Base-by-base conservation (phyloP, 83 land plant species). In the Picea abies region DNA sequence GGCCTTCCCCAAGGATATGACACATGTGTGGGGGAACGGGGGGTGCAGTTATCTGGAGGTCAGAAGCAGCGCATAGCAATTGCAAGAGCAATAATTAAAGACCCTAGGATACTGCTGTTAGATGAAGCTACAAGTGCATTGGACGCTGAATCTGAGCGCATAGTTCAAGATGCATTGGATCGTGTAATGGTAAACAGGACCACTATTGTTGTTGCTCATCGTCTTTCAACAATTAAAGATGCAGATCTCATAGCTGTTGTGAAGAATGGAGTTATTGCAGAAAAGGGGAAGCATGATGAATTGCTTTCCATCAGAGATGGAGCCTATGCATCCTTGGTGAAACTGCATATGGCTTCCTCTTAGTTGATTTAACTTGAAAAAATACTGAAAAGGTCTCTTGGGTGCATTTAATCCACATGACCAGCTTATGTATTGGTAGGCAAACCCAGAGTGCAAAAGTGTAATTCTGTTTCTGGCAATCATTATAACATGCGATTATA, bases 101-200 rank as follows among this genome's bases (percentile, higher is more conserved):
- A 84, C 5, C 88, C 88, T 15, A 85, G 62, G 39, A 87, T 87
- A 17, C 72, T 87, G 17, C 80, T 87, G 14, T 62, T 87, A 4
- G 88, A 87, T 65, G 88, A 87, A 84, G 88, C 88, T n/a, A 87
- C 88, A 44, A 85, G 88, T 78, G 88, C 88, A 61, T 67, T 87
- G 32, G 88, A 87, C 41, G 89, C 88, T 5, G 88, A 87, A 60
- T 87, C 88, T 6, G 88, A 87, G 23, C 80, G 76, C 1, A 60
- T 85, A 12, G 88, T 87, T 63, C 88, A 87, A 75, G 88, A 87
- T 37, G 87, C 88, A 62, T 23, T 87, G 26, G 84, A 87, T 49
- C 79, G 62, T 23, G 84, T 87, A 23, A 87, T 75, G 88, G 81
- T 87, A 60, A 75, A 66, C 83, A 81, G 84, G 20, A 49, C 88